Percentiles rank a stretch among this genome's conserved stretches.
phyloP scores from a whole-genome alignment of 2,329 filamentous ascomycete genomes.

The Trichoderma harzianum region DNA sequence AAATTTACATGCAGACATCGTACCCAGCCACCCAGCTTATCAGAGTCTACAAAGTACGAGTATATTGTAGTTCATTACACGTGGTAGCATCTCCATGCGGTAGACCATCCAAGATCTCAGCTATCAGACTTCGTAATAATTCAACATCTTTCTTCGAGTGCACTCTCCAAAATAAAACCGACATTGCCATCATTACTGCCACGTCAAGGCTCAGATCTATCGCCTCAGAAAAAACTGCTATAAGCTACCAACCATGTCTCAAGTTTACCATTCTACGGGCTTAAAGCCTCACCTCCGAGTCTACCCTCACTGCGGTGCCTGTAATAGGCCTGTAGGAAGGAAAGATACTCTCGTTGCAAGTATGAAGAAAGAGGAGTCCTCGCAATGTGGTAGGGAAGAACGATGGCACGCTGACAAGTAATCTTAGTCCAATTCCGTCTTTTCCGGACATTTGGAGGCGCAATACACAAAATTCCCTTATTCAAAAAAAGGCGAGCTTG shows the following conservation, averaged over 20 bases:
- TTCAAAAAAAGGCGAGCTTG: not conserved
- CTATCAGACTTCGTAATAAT: rapidly evolving
- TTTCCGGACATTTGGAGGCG: not conserved
- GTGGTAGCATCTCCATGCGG: not conserved
- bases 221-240: not conserved
- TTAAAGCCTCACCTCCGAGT: not conserved
- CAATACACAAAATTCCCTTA: not conserved
- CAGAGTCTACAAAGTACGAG: not conserved
- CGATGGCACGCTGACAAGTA: not conserved
- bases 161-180: not conserved
- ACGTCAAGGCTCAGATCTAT: not conserved
- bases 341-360: not conserved
- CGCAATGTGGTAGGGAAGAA: not conserved
- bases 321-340: not conserved
- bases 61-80: not conserved
- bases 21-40: not conserved
- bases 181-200: not conserved
- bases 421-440: not conserved
- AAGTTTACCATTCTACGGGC: not conserved
- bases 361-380: not conserved
- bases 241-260: not conserved
- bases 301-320: not conserved
- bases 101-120: not conserved
- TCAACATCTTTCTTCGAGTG: not conserved
- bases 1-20: not conserved